Conservation (phyloP, 352 stramenopile genomes). For the Globisporangium megalacanthum region DNA sequence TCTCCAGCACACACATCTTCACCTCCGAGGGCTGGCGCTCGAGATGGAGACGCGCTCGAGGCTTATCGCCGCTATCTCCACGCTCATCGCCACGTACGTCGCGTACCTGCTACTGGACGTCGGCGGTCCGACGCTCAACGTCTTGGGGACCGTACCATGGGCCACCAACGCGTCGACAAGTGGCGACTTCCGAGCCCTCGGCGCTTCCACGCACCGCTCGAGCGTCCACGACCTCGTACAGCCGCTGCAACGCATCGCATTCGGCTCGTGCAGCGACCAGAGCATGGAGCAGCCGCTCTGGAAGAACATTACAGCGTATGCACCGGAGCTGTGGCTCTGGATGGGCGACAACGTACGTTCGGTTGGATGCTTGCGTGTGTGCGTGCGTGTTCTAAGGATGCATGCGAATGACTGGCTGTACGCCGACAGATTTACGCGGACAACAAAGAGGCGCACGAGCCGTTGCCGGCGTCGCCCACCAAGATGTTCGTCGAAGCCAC, state of each 20-base stretch:
- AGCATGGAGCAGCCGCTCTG: conserved; percentile 79
- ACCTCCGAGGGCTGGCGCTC: background rate
- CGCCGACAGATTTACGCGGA: conserved; percentile 68
- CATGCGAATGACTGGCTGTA: background rate
- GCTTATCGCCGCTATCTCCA: conserved; percentile 4
- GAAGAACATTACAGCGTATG: conserved; percentile 43
- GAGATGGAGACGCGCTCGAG: conserved; percentile 9
- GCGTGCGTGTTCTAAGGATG: background rate
- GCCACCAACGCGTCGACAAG: background rate
- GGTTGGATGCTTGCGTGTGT: background rate
- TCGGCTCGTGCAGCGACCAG: conserved; percentile 87
- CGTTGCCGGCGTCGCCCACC: conserved; percentile 28
- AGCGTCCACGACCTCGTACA: conserved; percentile 40
- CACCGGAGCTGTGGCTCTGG: conserved; percentile 80
- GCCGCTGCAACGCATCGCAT: conserved; percentile 53
- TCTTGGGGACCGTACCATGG: too few relatives aligned
- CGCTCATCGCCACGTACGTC: conserved; percentile 4
- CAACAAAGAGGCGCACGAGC: conserved; percentile 44
- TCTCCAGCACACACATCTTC: background rate
- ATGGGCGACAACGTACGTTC: conserved; percentile 79
- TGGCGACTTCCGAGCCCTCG: too few relatives aligned
- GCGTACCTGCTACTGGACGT: conserved; percentile 9
- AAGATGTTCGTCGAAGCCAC: conserved; percentile 65
- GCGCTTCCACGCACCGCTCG: conserved; percentile 5
- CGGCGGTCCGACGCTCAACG: background rate